phyloP scores from a whole-genome alignment of 768 basidiomycete species.

The Boletus rex-veris region DNA sequence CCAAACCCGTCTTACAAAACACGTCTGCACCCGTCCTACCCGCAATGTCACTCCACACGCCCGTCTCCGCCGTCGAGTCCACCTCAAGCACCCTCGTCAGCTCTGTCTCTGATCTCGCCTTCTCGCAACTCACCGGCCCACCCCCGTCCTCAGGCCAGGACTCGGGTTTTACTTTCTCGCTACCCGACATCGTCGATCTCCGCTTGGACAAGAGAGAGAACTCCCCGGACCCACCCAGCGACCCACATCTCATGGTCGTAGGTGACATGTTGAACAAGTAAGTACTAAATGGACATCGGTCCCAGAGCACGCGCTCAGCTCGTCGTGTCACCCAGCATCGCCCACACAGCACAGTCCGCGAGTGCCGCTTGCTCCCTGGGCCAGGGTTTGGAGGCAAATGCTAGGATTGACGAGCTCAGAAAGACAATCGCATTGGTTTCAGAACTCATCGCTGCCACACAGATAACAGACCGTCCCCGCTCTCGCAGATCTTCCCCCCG shows the following conservation, averaged over 20 bases:
- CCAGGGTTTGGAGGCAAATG: slow-evolving; percentile 46
- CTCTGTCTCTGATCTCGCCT: slow-evolving; percentile 24
- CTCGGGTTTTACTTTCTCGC: slow-evolving; percentile 22
- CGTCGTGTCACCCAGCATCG: slow-evolving; percentile 45
- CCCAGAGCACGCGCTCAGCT: slow-evolving; percentile 10
- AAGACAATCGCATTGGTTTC: slow-evolving; percentile 51
- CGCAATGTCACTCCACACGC: slow-evolving; percentile 6
- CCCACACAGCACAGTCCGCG: slow-evolving; percentile 56
- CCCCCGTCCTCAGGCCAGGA: slow-evolving; percentile 15
- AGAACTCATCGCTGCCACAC: slow-evolving; percentile 48
- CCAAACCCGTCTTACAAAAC: background rate
- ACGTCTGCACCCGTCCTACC: background rate
- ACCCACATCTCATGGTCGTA: slow-evolving; percentile 48
- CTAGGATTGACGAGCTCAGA: slow-evolving; percentile 53
- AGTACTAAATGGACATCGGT: slow-evolving; percentile 17
- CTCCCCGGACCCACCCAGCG: slow-evolving; percentile 35
- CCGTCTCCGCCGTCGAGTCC: slow-evolving; percentile 19
- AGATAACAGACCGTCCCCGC: slow-evolving; percentile 33
- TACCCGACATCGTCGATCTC: slow-evolving; percentile 23
- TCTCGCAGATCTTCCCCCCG: slow-evolving; percentile 32
- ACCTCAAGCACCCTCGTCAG: slow-evolving; percentile 16
- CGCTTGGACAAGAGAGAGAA: slow-evolving; percentile 11
- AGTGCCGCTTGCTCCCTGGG: slow-evolving; percentile 46
- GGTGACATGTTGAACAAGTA: slow-evolving; percentile 55
- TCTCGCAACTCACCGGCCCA: slow-evolving; percentile 18